A percentile compares a stretch with the other conserved stretches of the same genome.
These are phyloP conservation scores for Aquilaria yunnanensis DNA, from an alignment of 345 rosid genomes.

Conservation along the genomic window DNA sequence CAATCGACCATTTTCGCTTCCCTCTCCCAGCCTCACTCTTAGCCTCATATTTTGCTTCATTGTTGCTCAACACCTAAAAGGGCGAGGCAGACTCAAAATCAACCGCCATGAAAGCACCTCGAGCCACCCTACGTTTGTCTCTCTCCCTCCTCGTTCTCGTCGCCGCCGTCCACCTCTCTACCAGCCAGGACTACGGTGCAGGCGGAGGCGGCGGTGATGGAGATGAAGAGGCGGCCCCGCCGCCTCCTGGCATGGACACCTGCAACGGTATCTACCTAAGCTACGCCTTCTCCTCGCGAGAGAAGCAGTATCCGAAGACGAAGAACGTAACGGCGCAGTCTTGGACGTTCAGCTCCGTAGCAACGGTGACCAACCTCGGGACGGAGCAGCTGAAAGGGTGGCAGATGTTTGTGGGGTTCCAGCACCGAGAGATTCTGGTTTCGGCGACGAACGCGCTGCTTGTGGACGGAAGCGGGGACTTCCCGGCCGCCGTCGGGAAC, in stretches of 20 bases:
- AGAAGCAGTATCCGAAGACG: constrained; percentile 24
- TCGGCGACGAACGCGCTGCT: constrained; percentile 27
- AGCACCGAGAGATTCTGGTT: constrained; percentile 33
- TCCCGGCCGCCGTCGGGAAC: constrained; percentile 43
- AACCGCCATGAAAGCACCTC: too few relatives aligned
- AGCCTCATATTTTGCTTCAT: too few relatives aligned
- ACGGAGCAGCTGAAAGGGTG: constrained; percentile 35
- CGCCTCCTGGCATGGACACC: constrained; percentile 17
- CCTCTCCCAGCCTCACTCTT: too few relatives aligned
- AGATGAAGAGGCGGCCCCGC: constrained; percentile 6
- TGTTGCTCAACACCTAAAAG: too few relatives aligned
- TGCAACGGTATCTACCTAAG: constrained; percentile 34
- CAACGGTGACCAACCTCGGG: constrained; percentile 34
- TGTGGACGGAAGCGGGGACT: constrained; percentile 20
- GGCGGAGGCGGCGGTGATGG: background rate
- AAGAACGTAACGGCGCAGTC: constrained; percentile 38
- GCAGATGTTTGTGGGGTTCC: constrained; percentile 44
- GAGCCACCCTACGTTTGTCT: too few relatives aligned
- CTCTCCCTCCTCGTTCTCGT: too few relatives aligned
- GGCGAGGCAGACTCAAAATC: too few relatives aligned
- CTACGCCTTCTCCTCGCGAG: constrained; percentile 23
- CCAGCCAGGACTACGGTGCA: too few relatives aligned
- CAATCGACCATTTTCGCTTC: too few relatives aligned
- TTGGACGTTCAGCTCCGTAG: constrained; percentile 38
- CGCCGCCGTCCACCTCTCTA: too few relatives aligned